phyloP scores from a whole-genome alignment of 2,329 filamentous ascomycete genomes.

The Dactylellina cionopaga region DNA sequence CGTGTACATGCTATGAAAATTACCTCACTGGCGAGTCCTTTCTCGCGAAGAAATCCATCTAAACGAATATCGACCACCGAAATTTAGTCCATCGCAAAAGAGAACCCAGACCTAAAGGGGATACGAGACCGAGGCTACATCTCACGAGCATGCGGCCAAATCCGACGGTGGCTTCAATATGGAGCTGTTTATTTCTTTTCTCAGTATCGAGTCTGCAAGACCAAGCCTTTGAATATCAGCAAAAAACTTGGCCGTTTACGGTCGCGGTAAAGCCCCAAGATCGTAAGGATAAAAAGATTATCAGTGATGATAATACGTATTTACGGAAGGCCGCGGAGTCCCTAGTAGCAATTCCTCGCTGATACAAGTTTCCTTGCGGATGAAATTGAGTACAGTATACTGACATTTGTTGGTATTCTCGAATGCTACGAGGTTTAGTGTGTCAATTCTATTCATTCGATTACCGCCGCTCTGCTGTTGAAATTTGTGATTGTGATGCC shows the following conservation, averaged over 20 bases:
- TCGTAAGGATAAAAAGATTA: constrained; percentile 22
- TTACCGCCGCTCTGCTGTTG: neutral
- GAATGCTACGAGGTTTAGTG: constrained; percentile 1
- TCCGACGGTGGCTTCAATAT: neutral
- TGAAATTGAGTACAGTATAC: neutral
- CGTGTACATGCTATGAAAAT: too few species aligned
- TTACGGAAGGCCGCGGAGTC: constrained; percentile 10
- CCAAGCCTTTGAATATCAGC: neutral
- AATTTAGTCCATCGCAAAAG: neutral
- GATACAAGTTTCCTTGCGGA: too few species aligned
- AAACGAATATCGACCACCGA: too few species aligned
- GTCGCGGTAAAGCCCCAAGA: constrained; percentile 5
- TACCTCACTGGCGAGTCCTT: too few species aligned
- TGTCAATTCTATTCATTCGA: constrained; percentile 39
- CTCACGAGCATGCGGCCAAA: neutral
- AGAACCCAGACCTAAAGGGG: too few species aligned
- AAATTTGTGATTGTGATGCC: constrained; percentile 13
- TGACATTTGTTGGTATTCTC: neutral
- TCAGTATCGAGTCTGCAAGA: neutral
- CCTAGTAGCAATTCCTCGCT: too few species aligned
- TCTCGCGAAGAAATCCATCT: too few species aligned
- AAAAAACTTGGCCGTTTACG: constrained; percentile 29
- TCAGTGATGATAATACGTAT: neutral
- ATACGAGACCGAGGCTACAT: too few species aligned
- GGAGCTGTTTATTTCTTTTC: neutral